Conservation (phyloP, 192 early-diverging fungal genomes). For the Backusella macrospora region DNA sequence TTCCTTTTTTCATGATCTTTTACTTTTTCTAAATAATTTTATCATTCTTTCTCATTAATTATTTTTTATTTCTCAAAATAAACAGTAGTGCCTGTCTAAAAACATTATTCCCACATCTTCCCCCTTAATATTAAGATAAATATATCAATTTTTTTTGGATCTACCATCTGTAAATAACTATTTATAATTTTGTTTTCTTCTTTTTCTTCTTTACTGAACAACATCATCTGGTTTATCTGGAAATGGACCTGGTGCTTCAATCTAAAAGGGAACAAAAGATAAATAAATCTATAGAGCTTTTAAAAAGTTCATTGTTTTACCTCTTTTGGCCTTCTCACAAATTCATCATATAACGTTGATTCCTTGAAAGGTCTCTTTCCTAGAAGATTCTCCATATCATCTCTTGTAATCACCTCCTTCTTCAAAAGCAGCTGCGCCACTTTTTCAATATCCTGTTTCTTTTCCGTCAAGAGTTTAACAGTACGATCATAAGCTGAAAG, state of each 20-base stretch:
- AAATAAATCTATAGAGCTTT: neutral
- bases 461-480: constrained; percentile 79
- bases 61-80: no score
- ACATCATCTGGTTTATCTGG: neutral
- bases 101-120: no score
- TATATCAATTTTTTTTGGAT: neutral
- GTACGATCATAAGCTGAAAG: constrained; percentile 82
- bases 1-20: no score
- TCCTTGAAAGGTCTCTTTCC: constrained; percentile 82
- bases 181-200: neutral
- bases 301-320: neutral
- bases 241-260: constrained; percentile 6
- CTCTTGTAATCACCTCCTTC: constrained; percentile 95
- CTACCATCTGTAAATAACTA: neutral
- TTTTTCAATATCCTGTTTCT: constrained; percentile 86
- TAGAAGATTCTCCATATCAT: constrained; percentile 91
- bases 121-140: no score
- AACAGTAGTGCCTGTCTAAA: no score
- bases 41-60: no score
- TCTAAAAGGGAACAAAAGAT: neutral
- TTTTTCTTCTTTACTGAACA: neutral
- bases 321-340: constrained; percentile 40
- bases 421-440: constrained; percentile 89
- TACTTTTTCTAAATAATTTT: no score
- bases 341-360: constrained; percentile 70